Conservation (phyloP, 257 asterid species). For the Eucommia ulmoides region DNA sequence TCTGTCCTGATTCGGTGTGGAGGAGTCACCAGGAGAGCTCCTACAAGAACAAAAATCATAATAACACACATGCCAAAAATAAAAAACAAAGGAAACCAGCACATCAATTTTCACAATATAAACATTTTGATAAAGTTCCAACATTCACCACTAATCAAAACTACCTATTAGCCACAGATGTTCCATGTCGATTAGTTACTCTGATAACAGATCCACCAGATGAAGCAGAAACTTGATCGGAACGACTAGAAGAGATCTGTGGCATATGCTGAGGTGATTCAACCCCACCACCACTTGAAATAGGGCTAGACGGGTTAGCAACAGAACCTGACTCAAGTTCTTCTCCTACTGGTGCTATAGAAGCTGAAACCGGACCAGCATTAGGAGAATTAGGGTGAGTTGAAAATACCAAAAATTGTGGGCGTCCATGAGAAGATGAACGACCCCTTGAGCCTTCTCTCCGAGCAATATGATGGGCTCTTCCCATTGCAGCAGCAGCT, state of each 20-base stretch:
- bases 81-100: background rate
- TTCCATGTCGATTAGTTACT: conserved; percentile 21
- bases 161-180: conserved; percentile 40
- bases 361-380: conserved; percentile 22
- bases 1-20: conserved; percentile 37
- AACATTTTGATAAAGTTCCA: background rate
- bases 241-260: conserved; percentile 17
- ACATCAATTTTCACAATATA: background rate
- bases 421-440: conserved; percentile 43
- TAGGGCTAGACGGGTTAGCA: conserved; percentile 19
- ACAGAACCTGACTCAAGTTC: conserved; percentile 27
- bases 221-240: conserved; percentile 33
- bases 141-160: conserved; percentile 1
- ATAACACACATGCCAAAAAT: conserved; percentile 3
- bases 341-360: conserved; percentile 23
- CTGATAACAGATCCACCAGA: conserved; percentile 33
- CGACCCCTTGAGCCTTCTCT: conserved; percentile 56
- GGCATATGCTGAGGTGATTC: conserved; percentile 19
- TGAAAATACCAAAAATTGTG: conserved; percentile 44
- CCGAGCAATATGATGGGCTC: conserved; percentile 51
- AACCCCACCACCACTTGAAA: conserved; percentile 12
- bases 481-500: conserved; percentile 86
- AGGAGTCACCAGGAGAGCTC: conserved; percentile 25
- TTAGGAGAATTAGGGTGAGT: conserved; percentile 40
- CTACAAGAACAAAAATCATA: conserved; percentile 21